These are phyloP conservation scores for Debaryomyces prosopidis DNA, from an alignment of 805 yeast species.

Conservation along the genomic window DNA sequence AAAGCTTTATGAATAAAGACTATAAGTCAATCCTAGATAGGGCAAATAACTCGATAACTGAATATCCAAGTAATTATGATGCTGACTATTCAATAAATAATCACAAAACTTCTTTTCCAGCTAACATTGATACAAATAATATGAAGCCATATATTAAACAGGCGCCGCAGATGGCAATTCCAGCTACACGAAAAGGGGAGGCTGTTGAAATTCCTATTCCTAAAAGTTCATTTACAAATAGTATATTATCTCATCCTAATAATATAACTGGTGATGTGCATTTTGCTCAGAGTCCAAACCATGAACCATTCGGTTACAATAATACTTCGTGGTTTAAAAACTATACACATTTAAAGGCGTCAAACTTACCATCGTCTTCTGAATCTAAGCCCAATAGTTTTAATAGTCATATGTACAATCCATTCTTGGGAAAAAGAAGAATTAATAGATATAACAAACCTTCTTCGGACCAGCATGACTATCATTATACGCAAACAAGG, in stretches of 20 bases:
- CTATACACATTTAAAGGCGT: slow-evolving; percentile 21
- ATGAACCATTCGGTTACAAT: background rate
- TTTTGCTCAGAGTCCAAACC: background rate
- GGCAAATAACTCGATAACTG: background rate
- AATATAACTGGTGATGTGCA: background rate
- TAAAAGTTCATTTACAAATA: slow-evolving; percentile 15
- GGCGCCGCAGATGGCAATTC: slow-evolving; percentile 66
- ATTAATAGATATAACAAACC: background rate
- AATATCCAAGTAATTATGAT: background rate
- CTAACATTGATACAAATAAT: background rate
- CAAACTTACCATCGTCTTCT: slow-evolving; percentile 13
- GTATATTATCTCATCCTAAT: background rate
- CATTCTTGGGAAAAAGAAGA: slow-evolving; percentile 16
- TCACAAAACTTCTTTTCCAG: background rate
- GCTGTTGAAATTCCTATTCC: slow-evolving; percentile 67
- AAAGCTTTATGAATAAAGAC: slow-evolving; percentile 11
- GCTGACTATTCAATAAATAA: background rate
- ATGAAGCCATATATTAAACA: slow-evolving; percentile 22
- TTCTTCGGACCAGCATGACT: background rate
- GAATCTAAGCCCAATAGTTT: slow-evolving; percentile 21
- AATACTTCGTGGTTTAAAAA: slow-evolving; percentile 27
- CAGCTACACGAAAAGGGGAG: slow-evolving; percentile 78
- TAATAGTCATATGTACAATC: slow-evolving; percentile 26
- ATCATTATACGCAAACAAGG: slow-evolving; percentile 1
- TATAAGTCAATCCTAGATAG: background rate